Percentiles rank a stretch among this genome's conserved stretches.
Conservation (phyloP, 192 early-diverging fungal genomes). For the Entomortierella parvispora region DNA sequence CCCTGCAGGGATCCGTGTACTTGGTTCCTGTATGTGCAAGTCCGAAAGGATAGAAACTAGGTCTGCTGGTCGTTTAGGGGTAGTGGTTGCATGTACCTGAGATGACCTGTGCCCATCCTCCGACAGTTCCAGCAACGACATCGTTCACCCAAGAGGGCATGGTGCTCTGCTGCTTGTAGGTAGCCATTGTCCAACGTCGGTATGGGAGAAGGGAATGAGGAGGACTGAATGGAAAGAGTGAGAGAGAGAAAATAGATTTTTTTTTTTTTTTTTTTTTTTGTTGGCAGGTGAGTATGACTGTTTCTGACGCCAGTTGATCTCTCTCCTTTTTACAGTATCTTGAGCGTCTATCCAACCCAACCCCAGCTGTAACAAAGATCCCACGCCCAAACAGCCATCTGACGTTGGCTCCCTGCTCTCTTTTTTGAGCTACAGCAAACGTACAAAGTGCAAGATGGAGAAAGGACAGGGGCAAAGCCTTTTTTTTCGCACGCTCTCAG, state of each 20-base stretch:
- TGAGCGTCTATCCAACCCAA: no score
- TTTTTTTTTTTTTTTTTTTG: not conserved
- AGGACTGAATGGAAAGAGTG: not conserved
- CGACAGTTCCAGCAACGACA: conserved; percentile 69
- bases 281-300: no score
- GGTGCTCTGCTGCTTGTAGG: conserved; percentile 18
- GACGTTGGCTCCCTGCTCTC: no score
- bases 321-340: no score
- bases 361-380: no score
- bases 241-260: not conserved
- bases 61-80: no score
- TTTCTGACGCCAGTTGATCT: no score
- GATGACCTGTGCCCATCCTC: conserved; percentile 78
- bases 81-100: conserved; percentile 65
- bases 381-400: no score
- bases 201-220: not conserved
- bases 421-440: no score
- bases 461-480: no score
- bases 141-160: conserved; percentile 64
- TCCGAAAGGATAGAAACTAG: not conserved
- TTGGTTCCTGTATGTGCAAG: not conserved
- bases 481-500: no score
- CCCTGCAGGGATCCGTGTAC: not conserved
- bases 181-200: conserved; percentile 9
- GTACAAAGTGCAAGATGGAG: no score